Base-by-base conservation (phyloP, 1,139 yeast species). In the Suhomyces ambrosiae region DNA sequence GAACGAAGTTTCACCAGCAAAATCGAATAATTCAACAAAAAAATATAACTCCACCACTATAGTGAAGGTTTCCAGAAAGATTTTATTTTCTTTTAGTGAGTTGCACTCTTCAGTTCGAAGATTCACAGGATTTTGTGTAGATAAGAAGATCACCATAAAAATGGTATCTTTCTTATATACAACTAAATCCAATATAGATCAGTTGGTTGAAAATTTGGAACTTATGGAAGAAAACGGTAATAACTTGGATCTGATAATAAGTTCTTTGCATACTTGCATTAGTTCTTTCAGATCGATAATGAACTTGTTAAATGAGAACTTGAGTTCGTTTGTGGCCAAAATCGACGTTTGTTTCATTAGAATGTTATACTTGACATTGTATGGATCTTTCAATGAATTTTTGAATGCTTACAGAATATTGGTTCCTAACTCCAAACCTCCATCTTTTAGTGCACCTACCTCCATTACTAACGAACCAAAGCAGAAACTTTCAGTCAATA, bases 321-420 rank as follows among this genome's bases (percentile, higher is more conserved):
- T 76, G 35, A 50, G 62, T 1, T 50, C 67, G 0, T 76, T 80
- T 51, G 75, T 79, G 16, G 71, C 68, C 28, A 76, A 73, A 34
- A 77, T 79, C 29, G 94, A 86, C 55, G 71, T 82, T 17, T 78
- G 86, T 47, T 83, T 82, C 50, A 71, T 86, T 5, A 69, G 97
- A 46, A 74, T 87, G 74, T 72, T 86, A 29, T 80, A 86, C 44
- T 71, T 88, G 54, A 76, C 88, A 3, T 56, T 87, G 9, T 79
- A 76, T 54, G 88, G 94, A 11, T 76, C 94, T 2, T 78, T 87
- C 45, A 76, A 80, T 41, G 97, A 90, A 58, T 63, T 89, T 32
- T 73, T 75, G 47, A 86, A 87, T 55, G 85, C 95, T 0, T 85
- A 86, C 72, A 70, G 69, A 45, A 63, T 79, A 1, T 53, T 84